These are phyloP conservation scores for Xylaria sp. DNA, from an alignment of 2,329 filamentous ascomycete species.

Conservation along the genomic window DNA sequence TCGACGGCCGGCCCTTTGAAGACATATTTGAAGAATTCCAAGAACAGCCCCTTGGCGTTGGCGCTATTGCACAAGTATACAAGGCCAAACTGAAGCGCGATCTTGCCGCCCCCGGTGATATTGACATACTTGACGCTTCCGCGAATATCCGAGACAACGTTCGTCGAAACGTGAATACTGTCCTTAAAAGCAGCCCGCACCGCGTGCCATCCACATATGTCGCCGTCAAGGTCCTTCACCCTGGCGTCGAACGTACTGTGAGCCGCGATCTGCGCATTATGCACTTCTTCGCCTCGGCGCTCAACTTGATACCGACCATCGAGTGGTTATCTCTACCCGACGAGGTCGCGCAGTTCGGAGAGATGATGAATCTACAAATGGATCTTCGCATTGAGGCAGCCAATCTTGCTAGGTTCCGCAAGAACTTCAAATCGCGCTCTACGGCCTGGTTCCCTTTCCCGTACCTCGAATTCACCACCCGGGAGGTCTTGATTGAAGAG, in stretches of 20 bases:
- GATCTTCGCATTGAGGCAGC: conserved; percentile 94
- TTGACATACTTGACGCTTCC: conserved; percentile 64
- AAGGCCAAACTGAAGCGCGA: conserved; percentile 89
- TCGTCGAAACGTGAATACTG: conserved; percentile 81
- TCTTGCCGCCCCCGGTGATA: conserved; percentile 71
- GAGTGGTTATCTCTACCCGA: conserved; percentile 97
- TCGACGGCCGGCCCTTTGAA: conserved; percentile 81
- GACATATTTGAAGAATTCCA: conserved; percentile 98
- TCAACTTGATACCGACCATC: conserved; percentile 91
- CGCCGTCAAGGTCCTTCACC: conserved; percentile 95
- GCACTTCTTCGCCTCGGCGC: conserved; percentile 84
- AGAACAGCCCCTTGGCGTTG: conserved; percentile 87
- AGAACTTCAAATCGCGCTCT: conserved; percentile 87
- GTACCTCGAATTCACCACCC: conserved; percentile 90
- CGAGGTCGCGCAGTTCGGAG: conserved; percentile 91
- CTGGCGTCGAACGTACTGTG: conserved; percentile 87
- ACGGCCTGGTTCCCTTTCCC: conserved; percentile 98
- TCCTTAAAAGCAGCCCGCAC: conserved; percentile 87
- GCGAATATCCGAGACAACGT: conserved; percentile 75
- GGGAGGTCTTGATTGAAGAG: conserved; percentile 92
- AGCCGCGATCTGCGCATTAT: conserved; percentile 94
- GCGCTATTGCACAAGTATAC: conserved; percentile 97
- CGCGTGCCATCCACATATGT: conserved; percentile 92
- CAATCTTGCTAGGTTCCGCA: conserved; percentile 87
- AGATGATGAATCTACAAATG: conserved; percentile 99